Conservation (phyloP, 78 protist genomes). For the Protostelium mycophagum region DNA sequence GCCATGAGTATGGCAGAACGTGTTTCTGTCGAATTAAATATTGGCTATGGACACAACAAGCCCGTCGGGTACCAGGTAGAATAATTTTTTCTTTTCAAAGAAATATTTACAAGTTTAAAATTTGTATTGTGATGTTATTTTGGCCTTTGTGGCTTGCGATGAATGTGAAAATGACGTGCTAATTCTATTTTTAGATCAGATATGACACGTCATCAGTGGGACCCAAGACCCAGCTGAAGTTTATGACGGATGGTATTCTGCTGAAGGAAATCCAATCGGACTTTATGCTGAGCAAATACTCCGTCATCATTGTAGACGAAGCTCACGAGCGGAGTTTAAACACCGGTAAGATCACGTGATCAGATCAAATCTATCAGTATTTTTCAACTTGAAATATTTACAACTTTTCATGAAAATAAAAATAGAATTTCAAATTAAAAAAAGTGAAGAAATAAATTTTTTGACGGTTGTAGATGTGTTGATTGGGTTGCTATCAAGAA, state of each 20-base stretch:
- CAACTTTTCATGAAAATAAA: background rate
- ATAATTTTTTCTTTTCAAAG: background rate
- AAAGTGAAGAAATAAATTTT: too few relatives aligned
- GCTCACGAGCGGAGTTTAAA: conserved; percentile 91
- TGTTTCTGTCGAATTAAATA: conserved; percentile 90
- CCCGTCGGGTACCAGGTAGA: conserved; percentile 78
- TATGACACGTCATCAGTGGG: conserved; percentile 65
- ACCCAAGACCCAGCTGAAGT: conserved; percentile 72
- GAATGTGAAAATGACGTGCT: background rate
- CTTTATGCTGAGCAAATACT: conserved; percentile 73
- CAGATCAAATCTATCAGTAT: background rate
- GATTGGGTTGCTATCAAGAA: conserved; percentile 95
- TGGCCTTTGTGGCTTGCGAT: background rate
- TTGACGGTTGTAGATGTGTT: conserved; percentile 86
- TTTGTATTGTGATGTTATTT: background rate
- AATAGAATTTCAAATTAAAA: background rate
- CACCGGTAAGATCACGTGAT: conserved; percentile 14
- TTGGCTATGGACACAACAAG: conserved; percentile 28
- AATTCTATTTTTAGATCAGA: conserved; percentile 57
- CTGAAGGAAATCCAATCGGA: conserved; percentile 83
- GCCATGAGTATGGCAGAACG: conserved; percentile 91
- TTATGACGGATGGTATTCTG: conserved; percentile 91
- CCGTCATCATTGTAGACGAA: conserved; percentile 95
- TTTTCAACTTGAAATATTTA: background rate
- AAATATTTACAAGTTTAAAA: too few relatives aligned